Evolutionary conservation across 192 early-diverging fungal species (phyloP), one percentile per base, ranked within the genome.

Genomic region (Rhizoclosmatium sp.): DNA sequence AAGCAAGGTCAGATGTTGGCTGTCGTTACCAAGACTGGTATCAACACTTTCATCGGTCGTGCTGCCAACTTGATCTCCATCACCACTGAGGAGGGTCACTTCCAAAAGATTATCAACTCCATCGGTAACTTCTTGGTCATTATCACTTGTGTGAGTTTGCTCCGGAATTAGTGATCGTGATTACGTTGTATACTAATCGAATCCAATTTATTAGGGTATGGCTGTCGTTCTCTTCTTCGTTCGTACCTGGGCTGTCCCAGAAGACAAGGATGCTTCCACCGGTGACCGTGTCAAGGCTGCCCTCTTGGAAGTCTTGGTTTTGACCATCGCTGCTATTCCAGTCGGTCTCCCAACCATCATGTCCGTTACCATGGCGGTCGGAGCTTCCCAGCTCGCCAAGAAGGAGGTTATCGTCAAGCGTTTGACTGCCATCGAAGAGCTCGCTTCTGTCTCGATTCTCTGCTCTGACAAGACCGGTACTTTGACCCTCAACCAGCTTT

Each of bases 1-100:
- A 96, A 96, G 89, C 96, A 98, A 82, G 96, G 96, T 67, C 94
- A 95, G 85, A 95, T 94, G 89, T 86, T 98, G 76, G 94, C 92
- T 76, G 92, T 97, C 42, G 96, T 98, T n/a, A 94, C 92, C 81
- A 96, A 97, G 88, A 98, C 96, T 31, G 95, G 96, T 69, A 88
- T 89, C 59, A 86, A 96, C 86, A 96, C 96, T n/a, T 96, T 94
- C 87, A 96, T 96, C 80, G 96, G 96, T 56, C 92, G 96, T 69
- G 95, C 96, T 19, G 96, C 96, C 48, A 95, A 95, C 85, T 82
- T 96, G 71, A 96, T 98, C 85, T 92, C 94, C 12, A 94, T 94
- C 70, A 96, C 94, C 59, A 91, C 90, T 65, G 95, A 96, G 84
- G 90, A 94, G 84, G 94, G 95, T 76, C 95, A 97, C 81, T 96